Percentiles rank a stretch among this genome's conserved stretches.
These are phyloP conservation scores for Psilocybe tampanensis DNA, from an alignment of 768 basidiomycete species.

Conservation along the genomic window DNA sequence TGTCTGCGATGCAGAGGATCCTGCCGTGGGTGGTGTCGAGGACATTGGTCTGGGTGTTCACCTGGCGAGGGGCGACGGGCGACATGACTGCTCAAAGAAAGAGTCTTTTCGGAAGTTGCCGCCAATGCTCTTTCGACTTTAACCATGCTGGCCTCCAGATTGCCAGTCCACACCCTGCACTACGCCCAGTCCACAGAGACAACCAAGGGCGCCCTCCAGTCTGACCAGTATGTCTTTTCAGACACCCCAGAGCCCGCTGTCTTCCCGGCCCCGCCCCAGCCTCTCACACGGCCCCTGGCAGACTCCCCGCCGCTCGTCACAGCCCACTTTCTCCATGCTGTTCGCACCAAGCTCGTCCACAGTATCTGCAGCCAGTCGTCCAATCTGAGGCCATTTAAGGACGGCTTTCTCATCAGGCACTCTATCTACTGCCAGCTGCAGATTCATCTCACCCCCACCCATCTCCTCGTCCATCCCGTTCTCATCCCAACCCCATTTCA, in stretches of 20 bases:
- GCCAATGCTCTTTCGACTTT: not conserved
- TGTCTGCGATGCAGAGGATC: constrained; percentile 94
- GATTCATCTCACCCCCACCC: constrained; percentile 35
- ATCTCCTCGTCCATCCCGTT: constrained; percentile 67
- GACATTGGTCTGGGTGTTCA: constrained; percentile 79
- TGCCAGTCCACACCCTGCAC: not conserved
- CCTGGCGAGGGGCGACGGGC: constrained; percentile 47
- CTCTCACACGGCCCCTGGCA: not conserved
- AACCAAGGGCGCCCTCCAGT: not conserved
- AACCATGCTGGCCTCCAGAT: constrained; percentile 42
- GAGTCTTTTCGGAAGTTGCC: constrained; percentile 1
- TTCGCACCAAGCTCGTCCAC: constrained; percentile 56
- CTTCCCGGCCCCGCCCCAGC: constrained; percentile 41
- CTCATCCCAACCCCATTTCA: constrained; percentile 60
- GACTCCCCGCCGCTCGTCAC: not conserved
- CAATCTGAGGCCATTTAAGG: constrained; percentile 51
- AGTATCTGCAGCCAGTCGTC: constrained; percentile 41
- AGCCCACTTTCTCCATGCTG: constrained; percentile 62
- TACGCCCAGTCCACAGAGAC: not conserved
- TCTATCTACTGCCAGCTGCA: constrained; percentile 64
- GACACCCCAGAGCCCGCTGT: constrained; percentile 30
- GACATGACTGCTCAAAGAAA: constrained; percentile 33
- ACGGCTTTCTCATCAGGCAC: constrained; percentile 72
- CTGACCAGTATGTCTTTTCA: not conserved
- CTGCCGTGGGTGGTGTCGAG: constrained; percentile 82